These are phyloP conservation scores for Microthlaspi erraticum DNA, from an alignment of 345 rosid species.

Conservation along the genomic window DNA sequence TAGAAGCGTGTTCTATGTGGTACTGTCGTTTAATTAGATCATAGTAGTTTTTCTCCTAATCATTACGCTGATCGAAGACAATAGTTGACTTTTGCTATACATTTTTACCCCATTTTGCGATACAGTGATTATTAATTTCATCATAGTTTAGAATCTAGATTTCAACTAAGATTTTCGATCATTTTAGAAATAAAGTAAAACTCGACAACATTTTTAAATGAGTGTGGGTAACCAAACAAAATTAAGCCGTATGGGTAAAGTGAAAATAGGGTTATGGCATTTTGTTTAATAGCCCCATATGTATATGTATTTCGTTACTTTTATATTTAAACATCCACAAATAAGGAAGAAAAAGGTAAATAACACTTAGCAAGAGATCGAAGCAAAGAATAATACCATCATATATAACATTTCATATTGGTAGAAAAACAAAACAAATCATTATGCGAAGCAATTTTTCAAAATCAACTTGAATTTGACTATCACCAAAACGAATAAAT, in stretches of 20 bases:
- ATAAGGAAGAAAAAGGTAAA: not conserved
- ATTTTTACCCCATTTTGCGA: not conserved
- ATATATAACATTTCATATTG: too few species aligned
- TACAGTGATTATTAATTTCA: not conserved
- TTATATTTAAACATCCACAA: not conserved
- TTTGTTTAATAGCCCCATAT: conserved; percentile 23
- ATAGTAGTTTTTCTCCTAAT: not conserved
- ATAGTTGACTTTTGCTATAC: not conserved
- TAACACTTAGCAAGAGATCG: conserved; percentile 3
- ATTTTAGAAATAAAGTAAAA: not conserved
- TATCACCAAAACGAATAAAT: conserved; percentile 27
- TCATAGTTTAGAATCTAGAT: not conserved
- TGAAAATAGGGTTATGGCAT: conserved; percentile 29
- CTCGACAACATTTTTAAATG: conserved; percentile 11
- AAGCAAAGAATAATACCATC: conserved; percentile 2
- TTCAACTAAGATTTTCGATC: not conserved
- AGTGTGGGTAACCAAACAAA: conserved; percentile 42
- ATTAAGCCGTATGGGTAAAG: conserved; percentile 25
- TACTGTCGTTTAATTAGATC: not conserved
- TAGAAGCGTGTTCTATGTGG: too few species aligned
- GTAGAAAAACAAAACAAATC: conserved; percentile 23
- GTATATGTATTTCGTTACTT: not conserved
- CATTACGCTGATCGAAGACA: not conserved
- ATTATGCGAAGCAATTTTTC: conserved; percentile 20
- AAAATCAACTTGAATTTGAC: conserved; percentile 24